Evolutionary conservation across 78 protist species (phyloP), one percentile per base, ranked within the genome.

Genomic region (Dictyostelium firmibasis): DNA sequence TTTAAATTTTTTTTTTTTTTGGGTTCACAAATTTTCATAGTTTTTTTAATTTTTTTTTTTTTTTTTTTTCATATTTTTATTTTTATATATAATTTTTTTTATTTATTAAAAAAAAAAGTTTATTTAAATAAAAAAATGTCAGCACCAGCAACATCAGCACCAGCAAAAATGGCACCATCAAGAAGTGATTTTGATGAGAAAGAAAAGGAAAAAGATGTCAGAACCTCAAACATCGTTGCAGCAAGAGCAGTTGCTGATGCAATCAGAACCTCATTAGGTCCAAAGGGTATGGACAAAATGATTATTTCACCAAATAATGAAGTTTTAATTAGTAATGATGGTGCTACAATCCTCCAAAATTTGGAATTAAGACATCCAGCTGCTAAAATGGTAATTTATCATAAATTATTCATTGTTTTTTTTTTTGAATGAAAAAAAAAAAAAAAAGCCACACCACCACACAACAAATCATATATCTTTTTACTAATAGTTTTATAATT

Each of bases 271-370:
- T 81, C 97, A 0, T 97, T 99, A 10, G 99, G 99, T 13, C 99
- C 99, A 35, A 50, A 97, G 0, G 99, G 99, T 29, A 99, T 99
- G 99, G 99, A 99, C 93, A 99, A 99, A 85, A 99, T 99, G 99
- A 96, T 96, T n/a, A 70, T 74, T 41, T 91, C 97, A 47, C 97
- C 95, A 70, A 67, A 44, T 13, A 99, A 99, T 31, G 99, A 99
- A 60, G 99, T 98, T 41, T 86, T 98, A 72, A 98, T 99, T 96
- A 98, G 99, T n/a, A 99, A 99, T 91, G 99, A 99, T 95, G 99
- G 99, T 29, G 99, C 99, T 31, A 99, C 99, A 25, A 99, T 99
- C 76, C 74, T 99, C 31, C 57, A 86, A 78, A 81, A 96, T 47
- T 92, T 99, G 88, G 95, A 97, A 50, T 98, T 99, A 23, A 33